phyloP scores from a whole-genome alignment of 2,329 filamentous ascomycete genomes.

The Ophioceras dolichostomum region DNA sequence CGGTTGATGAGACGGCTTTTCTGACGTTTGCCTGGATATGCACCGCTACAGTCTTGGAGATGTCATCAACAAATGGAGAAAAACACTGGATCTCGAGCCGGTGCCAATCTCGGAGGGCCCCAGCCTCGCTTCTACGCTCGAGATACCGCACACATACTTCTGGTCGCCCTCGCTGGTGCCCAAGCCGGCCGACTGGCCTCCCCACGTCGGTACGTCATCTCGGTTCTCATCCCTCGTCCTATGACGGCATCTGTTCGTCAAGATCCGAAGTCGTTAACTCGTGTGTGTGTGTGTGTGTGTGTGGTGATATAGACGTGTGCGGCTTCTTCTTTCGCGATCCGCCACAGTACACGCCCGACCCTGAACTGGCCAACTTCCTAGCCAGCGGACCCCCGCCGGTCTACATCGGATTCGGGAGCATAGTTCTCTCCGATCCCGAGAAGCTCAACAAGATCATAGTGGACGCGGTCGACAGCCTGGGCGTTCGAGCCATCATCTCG shows the following conservation, averaged over 20 bases:
- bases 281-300: background rate
- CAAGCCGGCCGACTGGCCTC: slow-evolving; percentile 10
- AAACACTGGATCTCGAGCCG: slow-evolving; percentile 61
- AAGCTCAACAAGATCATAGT: slow-evolving; percentile 60
- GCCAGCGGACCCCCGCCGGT: slow-evolving; percentile 44
- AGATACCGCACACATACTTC: slow-evolving; percentile 80
- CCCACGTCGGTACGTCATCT: too few relatives aligned
- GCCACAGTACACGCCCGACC: background rate
- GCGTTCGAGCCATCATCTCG: slow-evolving; percentile 53
- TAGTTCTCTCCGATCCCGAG: slow-evolving; percentile 62
- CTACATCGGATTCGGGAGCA: slow-evolving; percentile 67
- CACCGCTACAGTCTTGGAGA: too few relatives aligned
- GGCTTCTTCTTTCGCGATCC: slow-evolving; percentile 3
- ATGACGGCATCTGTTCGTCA: too few relatives aligned
- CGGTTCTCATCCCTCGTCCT: too few relatives aligned
- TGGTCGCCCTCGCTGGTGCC: slow-evolving; percentile 66
- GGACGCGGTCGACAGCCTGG: slow-evolving; percentile 50
- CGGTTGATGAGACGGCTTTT: too few relatives aligned
- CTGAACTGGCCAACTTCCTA: slow-evolving; percentile 4
- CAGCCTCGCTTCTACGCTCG: slow-evolving; percentile 61
- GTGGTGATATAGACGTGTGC: slow-evolving; percentile 1
- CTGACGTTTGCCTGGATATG: too few relatives aligned
- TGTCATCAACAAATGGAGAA: slow-evolving; percentile 78
- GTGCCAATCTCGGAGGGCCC: slow-evolving; percentile 76
- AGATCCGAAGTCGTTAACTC: too few relatives aligned